Base-by-base conservation (phyloP, 2,329 filamentous ascomycete species). In the Hortaea sp. region DNA sequence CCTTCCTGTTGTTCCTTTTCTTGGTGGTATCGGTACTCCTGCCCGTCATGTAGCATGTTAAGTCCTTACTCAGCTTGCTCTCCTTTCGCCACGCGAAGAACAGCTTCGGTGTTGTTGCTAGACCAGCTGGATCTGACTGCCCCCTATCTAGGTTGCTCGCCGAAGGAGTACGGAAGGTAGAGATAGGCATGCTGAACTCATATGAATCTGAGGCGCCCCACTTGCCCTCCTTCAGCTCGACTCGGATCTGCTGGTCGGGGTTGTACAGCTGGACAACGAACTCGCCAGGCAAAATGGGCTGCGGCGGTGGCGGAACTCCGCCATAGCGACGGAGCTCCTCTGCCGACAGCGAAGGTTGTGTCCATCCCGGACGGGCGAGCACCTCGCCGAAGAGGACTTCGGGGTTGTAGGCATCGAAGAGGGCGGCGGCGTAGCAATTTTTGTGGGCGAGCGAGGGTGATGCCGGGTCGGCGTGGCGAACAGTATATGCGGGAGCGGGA, bases 201-300 rank as follows among this genome's bases (percentile, higher is more conserved):
- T 90, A 98, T 45, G 79, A 78, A 44, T 88, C 80, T 10, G 81
- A 82, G 49, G 81, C 83, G 51, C 84, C 88, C 84, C 88, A 94
- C 50, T 82, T 81, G 31, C 85, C 83, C 37, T 82, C 76, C 55
- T 84, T 79, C 58, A 82, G 77, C 56, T 77, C 81, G 32, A 97
- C 77, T 1, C 73, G 58, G 13, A 97, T 72, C 56, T 84, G 77
- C 65, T 92, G 88, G 63, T 97, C 90, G 0, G 92, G 92, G 63
- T 95, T 92, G 73, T 95, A 97, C 3, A 98, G 80, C 57, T 90
- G 84, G 35, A 97, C 76, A n/a, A 76, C 75, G 64, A 97, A 95
- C 44, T 79, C 73, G 47, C 82, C 81, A 0, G 90, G 89, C 29
- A 87, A 77, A 31, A 86, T 74, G 7, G 89, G 84, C 49, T 84